Base-by-base conservation (phyloP, 73 alveolate species). In the Paraurostyla sp. region DNA sequence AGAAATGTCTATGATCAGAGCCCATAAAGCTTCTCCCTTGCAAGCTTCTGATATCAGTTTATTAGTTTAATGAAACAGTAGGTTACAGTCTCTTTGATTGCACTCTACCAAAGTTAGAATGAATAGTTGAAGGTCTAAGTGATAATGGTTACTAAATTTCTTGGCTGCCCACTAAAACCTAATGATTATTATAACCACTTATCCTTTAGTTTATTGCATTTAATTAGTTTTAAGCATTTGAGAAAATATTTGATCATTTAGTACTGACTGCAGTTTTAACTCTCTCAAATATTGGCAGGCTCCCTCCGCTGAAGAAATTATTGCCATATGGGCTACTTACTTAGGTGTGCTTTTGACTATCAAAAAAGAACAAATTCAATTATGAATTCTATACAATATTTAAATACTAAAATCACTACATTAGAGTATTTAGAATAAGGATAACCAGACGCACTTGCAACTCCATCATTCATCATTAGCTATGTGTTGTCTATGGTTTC, bases 241-340 rank as follows among this genome's bases (percentile, higher is more conserved):
- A 3, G 25, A 65, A 65, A 2, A 65, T 6, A 6, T 65, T 35
- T 36, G 7, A 6, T 38, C 25, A 38, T 38, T 65, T 65, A 7
- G 23, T 38, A 18, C 82, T 36, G 11, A 38, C 16, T 43, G 87
- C 71, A 9, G 87, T 73, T 38, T 50, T 73, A 6, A 73, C 87
- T 45, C 87, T 45, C 50, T 73, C 87, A 50, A 73, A 73, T 48
- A 73, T 45, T 0, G 87, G 87, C 56, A 73, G 71, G 16, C 52
- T 32, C 48, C 87, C 87, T 30, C 87, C 87, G 16, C 71, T 43
- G 48, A 48, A 30, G 46, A 30, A 45, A 30, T 45, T 23, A 50
- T 45, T 73, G n/a, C 38, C 32, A 30, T 73, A 73, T 25, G 68
- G 87, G 48, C 71, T 73, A 15, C 43, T 38, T 15, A 40, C 82